These are phyloP conservation scores for Trichoderma atrobrunneum DNA, from an alignment of 2,329 filamentous ascomycete genomes.

Conservation along the genomic window DNA sequence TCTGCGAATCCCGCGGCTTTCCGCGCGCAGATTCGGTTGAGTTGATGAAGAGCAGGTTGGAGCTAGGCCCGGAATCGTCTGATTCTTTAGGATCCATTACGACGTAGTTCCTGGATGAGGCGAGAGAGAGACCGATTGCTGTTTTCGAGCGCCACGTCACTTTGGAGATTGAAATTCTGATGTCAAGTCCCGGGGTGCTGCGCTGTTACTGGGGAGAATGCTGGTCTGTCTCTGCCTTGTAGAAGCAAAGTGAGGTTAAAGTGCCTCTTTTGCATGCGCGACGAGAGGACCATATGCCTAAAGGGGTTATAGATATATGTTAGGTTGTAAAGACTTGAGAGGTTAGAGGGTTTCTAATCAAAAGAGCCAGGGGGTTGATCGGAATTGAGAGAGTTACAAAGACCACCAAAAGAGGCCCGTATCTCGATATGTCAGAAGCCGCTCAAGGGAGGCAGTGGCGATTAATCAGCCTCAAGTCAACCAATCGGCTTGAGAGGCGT, in stretches of 20 bases:
- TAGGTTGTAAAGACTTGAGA: neutral
- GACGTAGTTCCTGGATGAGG: neutral
- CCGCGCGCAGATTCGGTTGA: neutral
- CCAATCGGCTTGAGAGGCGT: neutral
- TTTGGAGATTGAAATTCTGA: neutral
- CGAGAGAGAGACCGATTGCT: neutral
- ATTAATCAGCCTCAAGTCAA: neutral
- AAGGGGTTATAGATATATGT: neutral
- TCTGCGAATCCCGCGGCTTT: neutral
- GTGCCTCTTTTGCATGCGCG: neutral
- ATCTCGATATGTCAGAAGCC: neutral
- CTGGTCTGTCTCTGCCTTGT: neutral
- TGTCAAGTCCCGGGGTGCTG: neutral
- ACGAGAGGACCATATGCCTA: neutral
- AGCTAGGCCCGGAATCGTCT: neutral
- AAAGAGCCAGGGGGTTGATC: neutral
- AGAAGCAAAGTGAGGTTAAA: neutral
- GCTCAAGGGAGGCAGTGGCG: neutral
- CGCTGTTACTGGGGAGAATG: neutral
- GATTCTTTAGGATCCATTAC: neutral
- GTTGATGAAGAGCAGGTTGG: constrained; percentile 15
- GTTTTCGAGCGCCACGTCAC: neutral
- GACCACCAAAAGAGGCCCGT: neutral
- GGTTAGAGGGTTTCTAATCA: neutral
- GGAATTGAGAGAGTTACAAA: neutral